Conservation (phyloP, 2,329 filamentous ascomycete species). For the Penicillium italicum region DNA sequence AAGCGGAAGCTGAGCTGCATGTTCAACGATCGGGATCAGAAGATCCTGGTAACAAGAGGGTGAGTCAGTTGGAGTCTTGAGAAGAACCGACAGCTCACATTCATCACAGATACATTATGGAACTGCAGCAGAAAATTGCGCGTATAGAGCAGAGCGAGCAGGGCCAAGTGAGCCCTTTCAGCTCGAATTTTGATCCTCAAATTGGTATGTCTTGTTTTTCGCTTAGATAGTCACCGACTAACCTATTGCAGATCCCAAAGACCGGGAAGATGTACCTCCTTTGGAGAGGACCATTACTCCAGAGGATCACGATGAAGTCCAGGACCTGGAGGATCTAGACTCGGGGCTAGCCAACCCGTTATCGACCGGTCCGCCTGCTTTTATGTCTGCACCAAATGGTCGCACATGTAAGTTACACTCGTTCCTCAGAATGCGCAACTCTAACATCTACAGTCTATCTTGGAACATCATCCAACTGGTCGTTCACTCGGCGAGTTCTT, state of each 20-base stretch:
- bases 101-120: constrained; percentile 33
- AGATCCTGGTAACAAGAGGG: constrained; percentile 50
- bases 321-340: constrained; percentile 28
- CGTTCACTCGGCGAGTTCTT: constrained; percentile 21
- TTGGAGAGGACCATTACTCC: constrained; percentile 14
- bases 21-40: constrained; percentile 49
- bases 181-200: constrained; percentile 14
- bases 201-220: constrained; percentile 8
- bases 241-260: constrained; percentile 16
- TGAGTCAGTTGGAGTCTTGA: constrained; percentile 16
- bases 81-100: constrained; percentile 2
- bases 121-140: constrained; percentile 34
- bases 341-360: constrained; percentile 45
- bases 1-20: constrained; percentile 43
- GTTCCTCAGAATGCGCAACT: background rate
- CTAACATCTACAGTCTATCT: constrained; percentile 27
- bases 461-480: constrained; percentile 26
- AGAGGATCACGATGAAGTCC: constrained; percentile 11
- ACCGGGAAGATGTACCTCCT: constrained; percentile 17
- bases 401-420: constrained; percentile 39
- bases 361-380: constrained; percentile 41
- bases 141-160: constrained; percentile 19
- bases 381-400: constrained; percentile 43
- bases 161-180: constrained; percentile 17
- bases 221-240: background rate